Conservation (phyloP, 495 filamentous ascomycete species). For the Penicilliopsis zonata region DNA sequence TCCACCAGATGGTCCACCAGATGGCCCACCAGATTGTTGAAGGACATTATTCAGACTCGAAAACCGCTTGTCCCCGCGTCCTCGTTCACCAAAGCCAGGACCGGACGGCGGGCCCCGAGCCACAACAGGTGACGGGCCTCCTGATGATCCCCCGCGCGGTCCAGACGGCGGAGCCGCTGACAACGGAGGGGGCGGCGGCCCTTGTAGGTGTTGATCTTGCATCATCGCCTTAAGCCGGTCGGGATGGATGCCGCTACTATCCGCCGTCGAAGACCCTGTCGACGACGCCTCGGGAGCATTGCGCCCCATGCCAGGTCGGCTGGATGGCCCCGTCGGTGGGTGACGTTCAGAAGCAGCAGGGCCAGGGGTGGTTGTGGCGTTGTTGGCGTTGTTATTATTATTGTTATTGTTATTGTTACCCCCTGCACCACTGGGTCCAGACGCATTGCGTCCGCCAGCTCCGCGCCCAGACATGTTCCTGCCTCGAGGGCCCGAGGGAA, state of each 20-base stretch:
- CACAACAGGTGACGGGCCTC: slow-evolving; percentile 14
- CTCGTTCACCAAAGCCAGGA: slow-evolving; percentile 17
- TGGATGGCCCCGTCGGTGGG: slow-evolving; percentile 23
- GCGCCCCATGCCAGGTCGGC: slow-evolving; percentile 22
- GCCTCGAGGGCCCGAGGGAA: slow-evolving; percentile 62
- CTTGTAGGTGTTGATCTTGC: slow-evolving; percentile 13
- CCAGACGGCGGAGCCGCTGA: slow-evolving; percentile 24
- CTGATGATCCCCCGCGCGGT: slow-evolving; percentile 20
- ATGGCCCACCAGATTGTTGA: slow-evolving; percentile 25
- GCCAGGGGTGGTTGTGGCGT: too few relatives aligned
- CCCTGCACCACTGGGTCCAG: too few relatives aligned
- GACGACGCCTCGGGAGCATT: slow-evolving; percentile 12
- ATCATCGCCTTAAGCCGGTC: slow-evolving; percentile 31
- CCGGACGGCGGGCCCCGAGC: slow-evolving; percentile 16
- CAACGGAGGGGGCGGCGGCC: slow-evolving; percentile 12
- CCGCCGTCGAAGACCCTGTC: slow-evolving; percentile 11
- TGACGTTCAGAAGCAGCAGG: slow-evolving; percentile 18
- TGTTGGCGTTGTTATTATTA: too few relatives aligned
- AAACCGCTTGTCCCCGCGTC: slow-evolving; percentile 32
- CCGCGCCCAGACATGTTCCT: slow-evolving; percentile 20
- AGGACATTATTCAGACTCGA: slow-evolving; percentile 32
- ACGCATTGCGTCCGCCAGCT: slow-evolving; percentile 22
- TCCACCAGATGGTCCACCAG: slow-evolving; percentile 24
- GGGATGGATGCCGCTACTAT: slow-evolving; percentile 34
- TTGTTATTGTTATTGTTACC: too few relatives aligned